Base-by-base conservation (phyloP, 2,329 filamentous ascomycete genomes). In the Colletotrichum melonis region DNA sequence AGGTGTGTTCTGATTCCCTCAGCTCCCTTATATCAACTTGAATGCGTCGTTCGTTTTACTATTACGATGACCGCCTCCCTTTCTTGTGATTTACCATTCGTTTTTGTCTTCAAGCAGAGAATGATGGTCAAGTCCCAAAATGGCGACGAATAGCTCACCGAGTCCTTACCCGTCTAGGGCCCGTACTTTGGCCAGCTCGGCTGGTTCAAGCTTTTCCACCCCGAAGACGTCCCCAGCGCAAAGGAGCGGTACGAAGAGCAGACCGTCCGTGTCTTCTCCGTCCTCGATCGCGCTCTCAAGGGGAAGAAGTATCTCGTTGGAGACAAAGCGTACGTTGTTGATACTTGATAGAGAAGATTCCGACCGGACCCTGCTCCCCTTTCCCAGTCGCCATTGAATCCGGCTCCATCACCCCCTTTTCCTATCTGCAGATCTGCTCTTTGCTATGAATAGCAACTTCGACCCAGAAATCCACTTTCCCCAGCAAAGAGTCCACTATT, bases 131-230 rank as follows among this genome's bases (percentile, higher is more conserved):
- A 6, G 2, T 38, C 52, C 42, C 19, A 57, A 8, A 22, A 14
- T 3, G 38, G 38, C 5, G 38, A 42, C 14, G 16, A 42, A 42
- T 42, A 42, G 38, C 8, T 55, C 19, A 7, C 52, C 57, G 12
- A 6, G 38, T 6, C 6, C 3, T 42, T 1, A 6, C 16, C 9
- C 7, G 32, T 7, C 2, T 82, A 86, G 76, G 85, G 83, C 0
- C 85, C 85, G 0, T 88, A 86, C 75, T 87, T 78, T 57, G 86
- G 85, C 4, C 83, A 87, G 75, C 74, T 72, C 2, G 75, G 67
- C 8, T 84, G 83, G 82, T 86, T 87, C 77, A 56, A 30, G 16
- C 67, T 75, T 7, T 72, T 58, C 72, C 77, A 81, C 66, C 74
- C 73, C 1, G 80, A 81, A 46, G 69, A 79, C 14, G 67, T 81